Percentiles rank a stretch among this genome's conserved stretches.
Evolutionary conservation across 768 basidiomycete species (phyloP).

Genomic region (Termitomyces sp.): DNA sequence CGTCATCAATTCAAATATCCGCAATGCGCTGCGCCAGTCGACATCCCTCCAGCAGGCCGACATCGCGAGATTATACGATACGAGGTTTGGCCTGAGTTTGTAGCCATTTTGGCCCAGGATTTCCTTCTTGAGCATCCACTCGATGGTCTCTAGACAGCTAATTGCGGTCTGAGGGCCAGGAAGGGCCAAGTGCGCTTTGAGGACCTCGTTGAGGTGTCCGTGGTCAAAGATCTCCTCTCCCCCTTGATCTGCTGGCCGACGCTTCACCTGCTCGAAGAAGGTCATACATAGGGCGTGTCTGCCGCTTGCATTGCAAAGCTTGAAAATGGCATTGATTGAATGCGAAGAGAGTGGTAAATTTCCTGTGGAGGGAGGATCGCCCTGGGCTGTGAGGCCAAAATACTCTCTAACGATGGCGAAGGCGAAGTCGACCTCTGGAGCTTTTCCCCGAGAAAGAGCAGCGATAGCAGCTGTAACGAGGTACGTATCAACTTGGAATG

Average conservation of each 20-base stretch:
- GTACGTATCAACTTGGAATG: conserved; percentile 47
- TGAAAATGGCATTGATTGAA: conserved; percentile 48
- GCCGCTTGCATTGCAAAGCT: conserved; percentile 44
- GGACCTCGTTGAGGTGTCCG: conserved; percentile 55
- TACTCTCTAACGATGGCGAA: conserved; percentile 58
- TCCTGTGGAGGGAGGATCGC: conserved; percentile 31
- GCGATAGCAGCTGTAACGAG: conserved; percentile 47
- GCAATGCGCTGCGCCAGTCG: conserved; percentile 57
- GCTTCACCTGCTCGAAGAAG: conserved; percentile 56
- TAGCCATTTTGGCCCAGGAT: conserved; percentile 36
- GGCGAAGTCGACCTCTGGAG: conserved; percentile 59
- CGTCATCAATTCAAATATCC: conserved; percentile 67
- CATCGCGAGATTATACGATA: conserved; percentile 59
- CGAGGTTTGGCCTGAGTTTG: conserved; percentile 38
- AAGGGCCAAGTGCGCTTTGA: conserved; percentile 45
- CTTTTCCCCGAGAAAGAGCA: conserved; percentile 49
- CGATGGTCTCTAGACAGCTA: conserved; percentile 50
- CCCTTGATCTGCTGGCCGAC: conserved; percentile 31
- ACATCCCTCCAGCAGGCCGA: conserved; percentile 54
- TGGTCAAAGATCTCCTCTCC: conserved; percentile 38
- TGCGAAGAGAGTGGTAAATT: conserved; percentile 36
- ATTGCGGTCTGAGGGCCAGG: conserved; percentile 33
- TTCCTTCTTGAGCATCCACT: conserved; percentile 65
- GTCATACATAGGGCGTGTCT: conserved; percentile 44
- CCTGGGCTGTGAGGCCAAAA: conserved; percentile 50